Conservation (phyloP, 768 basidiomycete species). For the Boletus insuetus region DNA sequence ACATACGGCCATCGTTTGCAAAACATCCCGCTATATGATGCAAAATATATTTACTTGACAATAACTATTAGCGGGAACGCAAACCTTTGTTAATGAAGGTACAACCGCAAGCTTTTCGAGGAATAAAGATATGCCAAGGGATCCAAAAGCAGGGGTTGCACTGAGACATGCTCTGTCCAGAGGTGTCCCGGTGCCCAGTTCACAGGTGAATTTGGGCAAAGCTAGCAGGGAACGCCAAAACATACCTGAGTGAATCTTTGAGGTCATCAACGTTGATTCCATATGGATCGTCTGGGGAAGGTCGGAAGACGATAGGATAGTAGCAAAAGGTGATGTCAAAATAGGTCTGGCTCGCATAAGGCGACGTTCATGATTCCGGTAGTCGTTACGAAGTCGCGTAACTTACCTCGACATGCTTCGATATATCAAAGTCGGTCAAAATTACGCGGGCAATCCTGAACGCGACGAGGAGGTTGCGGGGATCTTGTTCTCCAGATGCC, state of each 20-base stretch:
- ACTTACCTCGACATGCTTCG: conserved; percentile 71
- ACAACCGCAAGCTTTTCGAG: conserved; percentile 88
- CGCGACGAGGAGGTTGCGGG: conserved; percentile 85
- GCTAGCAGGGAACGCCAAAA: background rate
- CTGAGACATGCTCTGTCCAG: conserved; percentile 61
- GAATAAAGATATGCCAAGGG: conserved; percentile 82
- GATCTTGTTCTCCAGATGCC: conserved; percentile 97
- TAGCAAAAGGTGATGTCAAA: conserved; percentile 98
- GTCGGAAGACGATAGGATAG: conserved; percentile 95
- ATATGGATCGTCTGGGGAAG: conserved; percentile 92
- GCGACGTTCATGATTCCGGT: background rate
- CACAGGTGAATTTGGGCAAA: background rate
- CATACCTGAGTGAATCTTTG: conserved; percentile 64
- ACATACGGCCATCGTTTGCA: conserved; percentile 72
- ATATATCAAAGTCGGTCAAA: conserved; percentile 83
- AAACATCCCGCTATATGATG: conserved; percentile 70
- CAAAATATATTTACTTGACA: background rate
- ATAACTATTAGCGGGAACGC: background rate
- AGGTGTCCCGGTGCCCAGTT: background rate
- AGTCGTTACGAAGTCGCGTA: background rate
- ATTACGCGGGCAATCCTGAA: conserved; percentile 88
- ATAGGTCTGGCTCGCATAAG: conserved; percentile 54
- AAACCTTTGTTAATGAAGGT: conserved; percentile 78
- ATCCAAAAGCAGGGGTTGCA: conserved; percentile 80
- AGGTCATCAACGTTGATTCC: conserved; percentile 89